phyloP scores from a whole-genome alignment of 1,284 basidiomycete species.

The Microbotryomycetes sp. region DNA sequence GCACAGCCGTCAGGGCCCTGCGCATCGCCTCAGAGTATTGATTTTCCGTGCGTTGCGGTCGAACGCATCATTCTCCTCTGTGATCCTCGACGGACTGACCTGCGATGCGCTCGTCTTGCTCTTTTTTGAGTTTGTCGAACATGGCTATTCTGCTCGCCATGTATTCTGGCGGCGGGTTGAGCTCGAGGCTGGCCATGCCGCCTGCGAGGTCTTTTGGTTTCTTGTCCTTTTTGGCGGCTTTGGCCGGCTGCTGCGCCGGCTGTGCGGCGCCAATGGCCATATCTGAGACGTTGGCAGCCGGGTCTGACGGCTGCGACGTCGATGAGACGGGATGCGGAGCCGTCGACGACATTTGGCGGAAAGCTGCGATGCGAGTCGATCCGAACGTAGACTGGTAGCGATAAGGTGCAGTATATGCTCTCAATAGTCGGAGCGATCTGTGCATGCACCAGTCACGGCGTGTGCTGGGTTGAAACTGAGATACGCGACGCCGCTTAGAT shows the following conservation, averaged over 20 bases:
- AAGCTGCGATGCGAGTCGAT: too few species aligned
- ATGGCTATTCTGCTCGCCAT: slow-evolving; percentile 84
- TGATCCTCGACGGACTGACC: slow-evolving; percentile 46
- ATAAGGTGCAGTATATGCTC: background rate
- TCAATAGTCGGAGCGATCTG: background rate
- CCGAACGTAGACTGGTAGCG: background rate
- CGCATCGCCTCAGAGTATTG: background rate
- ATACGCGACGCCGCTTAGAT: background rate
- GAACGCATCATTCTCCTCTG: background rate
- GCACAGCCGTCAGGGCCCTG: background rate
- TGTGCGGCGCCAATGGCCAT: background rate
- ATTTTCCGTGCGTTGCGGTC: background rate
- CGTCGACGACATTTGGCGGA: slow-evolving; percentile 35
- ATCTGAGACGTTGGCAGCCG: slow-evolving; percentile 9
- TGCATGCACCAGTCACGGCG: background rate
- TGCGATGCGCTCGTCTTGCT: slow-evolving; percentile 74
- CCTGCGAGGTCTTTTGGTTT: slow-evolving; percentile 36
- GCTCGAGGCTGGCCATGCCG: slow-evolving; percentile 44
- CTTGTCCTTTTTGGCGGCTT: slow-evolving; percentile 41
- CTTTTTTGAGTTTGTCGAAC: slow-evolving; percentile 80
- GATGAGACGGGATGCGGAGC: slow-evolving; percentile 42
- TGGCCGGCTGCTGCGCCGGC: background rate
- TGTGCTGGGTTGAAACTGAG: background rate
- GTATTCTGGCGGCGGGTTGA: slow-evolving; percentile 76
- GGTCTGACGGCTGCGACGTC: slow-evolving; percentile 37